Percentiles rank a stretch among this genome's conserved stretches.
phyloP scores from a whole-genome alignment of 305 asterid species.

The Salvia sclarea region DNA sequence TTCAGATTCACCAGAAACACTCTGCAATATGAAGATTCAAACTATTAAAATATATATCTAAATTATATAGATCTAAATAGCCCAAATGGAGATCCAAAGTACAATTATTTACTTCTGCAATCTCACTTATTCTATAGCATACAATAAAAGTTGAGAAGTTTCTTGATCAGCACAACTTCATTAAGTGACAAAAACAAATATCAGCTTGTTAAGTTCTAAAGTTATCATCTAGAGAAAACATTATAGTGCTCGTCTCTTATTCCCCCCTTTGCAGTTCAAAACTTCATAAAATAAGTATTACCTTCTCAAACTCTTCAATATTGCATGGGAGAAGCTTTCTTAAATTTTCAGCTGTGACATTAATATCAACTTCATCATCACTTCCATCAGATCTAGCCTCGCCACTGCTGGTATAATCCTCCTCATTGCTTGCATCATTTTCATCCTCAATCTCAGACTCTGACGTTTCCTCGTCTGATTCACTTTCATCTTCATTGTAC shows the following conservation, averaged over 20 bases:
- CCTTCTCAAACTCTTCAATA: slow-evolving; percentile 87
- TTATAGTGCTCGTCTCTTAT: neutral
- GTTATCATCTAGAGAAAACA: neutral
- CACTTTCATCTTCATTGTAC: slow-evolving; percentile 74
- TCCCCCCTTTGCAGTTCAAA: slow-evolving; percentile 1
- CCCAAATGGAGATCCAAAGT: slow-evolving; percentile 13
- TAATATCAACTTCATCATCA: slow-evolving; percentile 71
- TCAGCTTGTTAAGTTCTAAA: slow-evolving; percentile 20
- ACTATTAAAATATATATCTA: slow-evolving; percentile 23
- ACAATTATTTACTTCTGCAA: slow-evolving; percentile 7
- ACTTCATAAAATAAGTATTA: slow-evolving; percentile 27
- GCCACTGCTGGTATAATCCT: slow-evolving; percentile 74
- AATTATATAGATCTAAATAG: slow-evolving; percentile 12
- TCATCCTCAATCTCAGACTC: slow-evolving; percentile 86
- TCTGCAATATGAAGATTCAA: slow-evolving; percentile 46
- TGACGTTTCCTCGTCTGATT: slow-evolving; percentile 74
- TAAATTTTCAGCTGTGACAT: slow-evolving; percentile 69
- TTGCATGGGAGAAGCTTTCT: slow-evolving; percentile 68
- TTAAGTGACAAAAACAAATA: slow-evolving; percentile 8
- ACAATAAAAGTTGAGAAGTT: slow-evolving; percentile 12
- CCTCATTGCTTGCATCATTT: slow-evolving; percentile 74
- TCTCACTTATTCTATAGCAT: slow-evolving; percentile 20
- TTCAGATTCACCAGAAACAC: slow-evolving; percentile 67
- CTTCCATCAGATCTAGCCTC: slow-evolving; percentile 72
- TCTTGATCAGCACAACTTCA: slow-evolving; percentile 7